Evolutionary conservation across 108 stramenopile species (phyloP), one percentile per base, ranked within the genome.

Genomic region (Bacterosira constricta): DNA sequence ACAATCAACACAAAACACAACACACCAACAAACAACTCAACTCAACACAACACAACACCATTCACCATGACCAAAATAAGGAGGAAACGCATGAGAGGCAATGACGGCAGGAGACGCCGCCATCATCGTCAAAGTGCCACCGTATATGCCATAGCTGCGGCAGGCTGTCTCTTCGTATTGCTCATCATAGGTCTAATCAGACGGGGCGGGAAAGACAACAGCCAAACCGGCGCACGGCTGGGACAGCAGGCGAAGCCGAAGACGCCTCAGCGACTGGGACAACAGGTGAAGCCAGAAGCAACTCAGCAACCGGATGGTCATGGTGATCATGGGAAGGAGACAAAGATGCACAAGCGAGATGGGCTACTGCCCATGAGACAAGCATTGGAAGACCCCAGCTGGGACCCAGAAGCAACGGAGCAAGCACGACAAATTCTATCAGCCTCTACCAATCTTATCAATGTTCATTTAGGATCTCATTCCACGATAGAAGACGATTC

Each of bases 321-420:
- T 31, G 61, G n/a, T 12, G 0, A 0, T 23, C 0, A 42, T 5
- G 23, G 8, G 25, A 9, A 25, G 31, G 0, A 9, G 32, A 32
- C 12, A n/a, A 6, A 44, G 36, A 9, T 17, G 9, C 13, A 42
- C n/a, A n/a, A 3, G 17, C 2, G 3, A 9, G 37, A 37, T 10
- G 5, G 52, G 5, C 34, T 77, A 1, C 68, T 77, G 1, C 51
- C 38, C 4, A 62, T 77, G 61, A 38, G 76, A 44, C 47, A 37
- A 20, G 76, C 76, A n/a, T 32, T 77, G 42, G 47, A 52, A 12
- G 53, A 77, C 63, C 61, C 67, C 4, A 55, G 57, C 39, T 63
- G 18, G n/a, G 68, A 69, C 20, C 52, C 53, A 2, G 18, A 44
- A 17, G 21, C 8, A 20, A 63, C 45, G 17, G 31, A 56, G 13